A percentile compares a stretch with the other conserved stretches of the same genome.
These are phyloP conservation scores for Blumeria graminis DNA, from an alignment of 2,329 filamentous ascomycete species.

Conservation along the genomic window DNA sequence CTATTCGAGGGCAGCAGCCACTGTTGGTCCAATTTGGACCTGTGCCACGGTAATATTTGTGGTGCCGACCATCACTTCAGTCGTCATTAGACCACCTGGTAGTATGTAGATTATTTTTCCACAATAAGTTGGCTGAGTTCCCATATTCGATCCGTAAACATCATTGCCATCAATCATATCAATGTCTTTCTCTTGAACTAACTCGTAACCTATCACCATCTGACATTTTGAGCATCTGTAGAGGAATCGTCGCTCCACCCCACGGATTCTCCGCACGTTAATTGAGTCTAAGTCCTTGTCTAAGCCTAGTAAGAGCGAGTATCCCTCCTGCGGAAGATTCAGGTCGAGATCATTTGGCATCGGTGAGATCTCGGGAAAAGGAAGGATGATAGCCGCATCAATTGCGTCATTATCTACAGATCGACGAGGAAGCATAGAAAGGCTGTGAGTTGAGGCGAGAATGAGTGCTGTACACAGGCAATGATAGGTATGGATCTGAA, in stretches of 20 bases:
- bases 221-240: constrained; percentile 35
- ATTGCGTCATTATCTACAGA: constrained; percentile 12
- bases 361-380: constrained; percentile 19
- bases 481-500: constrained; percentile 26
- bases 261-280: constrained; percentile 31
- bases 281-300: constrained; percentile 22
- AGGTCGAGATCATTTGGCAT: not conserved
- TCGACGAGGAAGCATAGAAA: constrained; percentile 28
- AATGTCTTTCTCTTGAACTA: constrained; percentile 13
- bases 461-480: constrained; percentile 43
- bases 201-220: constrained; percentile 35
- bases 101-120: constrained; percentile 31
- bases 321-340: constrained; percentile 10
- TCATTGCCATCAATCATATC: constrained; percentile 7
- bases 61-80: constrained; percentile 24
- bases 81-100: constrained; percentile 32
- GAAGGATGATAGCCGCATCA: constrained; percentile 33
- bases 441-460: constrained; percentile 29
- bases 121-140: constrained; percentile 13
- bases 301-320: constrained; percentile 26
- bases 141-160: not conserved
- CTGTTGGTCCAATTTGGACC: constrained; percentile 7
- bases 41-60: constrained; percentile 15
- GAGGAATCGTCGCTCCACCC: constrained; percentile 40
- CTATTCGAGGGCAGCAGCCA: too few species aligned